These are phyloP conservation scores for Pisolithus thermaeus DNA, from an alignment of 1,284 basidiomycete genomes.

Conservation along the genomic window DNA sequence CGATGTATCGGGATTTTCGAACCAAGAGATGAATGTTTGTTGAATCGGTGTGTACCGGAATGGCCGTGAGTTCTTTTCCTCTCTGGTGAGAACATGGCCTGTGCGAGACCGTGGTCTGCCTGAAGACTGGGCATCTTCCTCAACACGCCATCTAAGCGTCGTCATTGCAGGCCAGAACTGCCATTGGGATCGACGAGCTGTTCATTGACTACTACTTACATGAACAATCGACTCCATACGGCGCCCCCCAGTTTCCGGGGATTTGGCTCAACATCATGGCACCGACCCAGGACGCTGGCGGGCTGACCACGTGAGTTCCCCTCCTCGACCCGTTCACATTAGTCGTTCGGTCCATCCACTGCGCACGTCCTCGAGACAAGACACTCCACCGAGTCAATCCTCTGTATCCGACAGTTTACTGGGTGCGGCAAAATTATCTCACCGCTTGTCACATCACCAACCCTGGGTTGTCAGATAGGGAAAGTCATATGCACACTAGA, in stretches of 20 bases:
- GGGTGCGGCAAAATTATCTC: too few species aligned
- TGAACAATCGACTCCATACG: background rate
- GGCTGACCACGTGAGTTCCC: background rate
- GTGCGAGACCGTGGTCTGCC: too few species aligned
- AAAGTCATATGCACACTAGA: background rate
- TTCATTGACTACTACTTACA: background rate
- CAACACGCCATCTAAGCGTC: background rate
- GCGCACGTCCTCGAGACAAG: too few species aligned
- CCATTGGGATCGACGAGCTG: background rate
- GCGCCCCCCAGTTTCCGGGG: background rate
- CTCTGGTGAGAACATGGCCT: background rate
- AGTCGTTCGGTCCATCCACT: too few species aligned
- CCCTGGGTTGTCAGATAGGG: background rate
- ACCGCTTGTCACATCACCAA: background rate
- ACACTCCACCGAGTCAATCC: too few species aligned
- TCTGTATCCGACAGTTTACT: too few species aligned
- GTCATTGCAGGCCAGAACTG: too few species aligned
- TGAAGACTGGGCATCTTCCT: background rate
- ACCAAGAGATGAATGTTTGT: background rate
- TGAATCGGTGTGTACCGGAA: conserved; percentile 1
- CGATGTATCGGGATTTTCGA: background rate
- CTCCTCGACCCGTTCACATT: too few species aligned
- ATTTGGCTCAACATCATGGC: background rate
- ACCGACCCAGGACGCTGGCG: conserved; percentile 1
- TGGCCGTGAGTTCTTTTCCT: background rate